phyloP scores from a whole-genome alignment of 371 early-diverging fungal species.

The Saksenaea vasiformis region DNA sequence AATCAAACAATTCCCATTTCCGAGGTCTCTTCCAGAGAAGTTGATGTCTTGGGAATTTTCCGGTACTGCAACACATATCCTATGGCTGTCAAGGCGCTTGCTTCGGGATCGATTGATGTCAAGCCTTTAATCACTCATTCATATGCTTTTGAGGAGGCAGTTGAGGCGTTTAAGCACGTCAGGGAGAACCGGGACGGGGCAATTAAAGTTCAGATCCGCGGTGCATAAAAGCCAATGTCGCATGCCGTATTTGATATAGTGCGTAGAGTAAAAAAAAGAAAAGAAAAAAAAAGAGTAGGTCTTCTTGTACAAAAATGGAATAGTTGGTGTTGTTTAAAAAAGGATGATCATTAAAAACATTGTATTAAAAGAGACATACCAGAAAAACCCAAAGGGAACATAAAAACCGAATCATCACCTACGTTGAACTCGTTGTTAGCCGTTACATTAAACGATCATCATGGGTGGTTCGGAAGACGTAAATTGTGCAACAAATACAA shows the following conservation, averaged over 20 bases:
- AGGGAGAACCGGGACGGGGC: slow-evolving; percentile 46
- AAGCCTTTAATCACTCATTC: slow-evolving; percentile 51
- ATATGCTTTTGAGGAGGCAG: slow-evolving; percentile 43
- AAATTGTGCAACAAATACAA: not conserved
- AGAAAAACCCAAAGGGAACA: too few relatives aligned
- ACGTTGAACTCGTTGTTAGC: not conserved
- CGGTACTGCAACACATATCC: slow-evolving; percentile 54
- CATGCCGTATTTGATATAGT: not conserved
- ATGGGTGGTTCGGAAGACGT: not conserved
- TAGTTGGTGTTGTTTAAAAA: too few relatives aligned
- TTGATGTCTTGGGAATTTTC: slow-evolving; percentile 54
- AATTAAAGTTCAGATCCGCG: slow-evolving; percentile 51
- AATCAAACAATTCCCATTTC: slow-evolving; percentile 47
- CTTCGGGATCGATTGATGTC: slow-evolving; percentile 47
- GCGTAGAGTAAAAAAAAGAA: not conserved
- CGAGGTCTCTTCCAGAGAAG: slow-evolving; percentile 47
- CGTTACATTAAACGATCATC: not conserved
- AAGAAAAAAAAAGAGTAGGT: not conserved
- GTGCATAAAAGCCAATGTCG: not conserved
- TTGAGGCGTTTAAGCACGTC: slow-evolving; percentile 54
- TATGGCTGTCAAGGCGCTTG: slow-evolving; percentile 48
- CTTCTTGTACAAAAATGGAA: too few relatives aligned
- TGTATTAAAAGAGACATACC: not conserved
- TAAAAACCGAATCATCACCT: not conserved
- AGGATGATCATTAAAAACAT: not conserved